Evolutionary conservation across 495 filamentous ascomycete species (phyloP).

Genomic region (Xylaria flabelliformis): DNA sequence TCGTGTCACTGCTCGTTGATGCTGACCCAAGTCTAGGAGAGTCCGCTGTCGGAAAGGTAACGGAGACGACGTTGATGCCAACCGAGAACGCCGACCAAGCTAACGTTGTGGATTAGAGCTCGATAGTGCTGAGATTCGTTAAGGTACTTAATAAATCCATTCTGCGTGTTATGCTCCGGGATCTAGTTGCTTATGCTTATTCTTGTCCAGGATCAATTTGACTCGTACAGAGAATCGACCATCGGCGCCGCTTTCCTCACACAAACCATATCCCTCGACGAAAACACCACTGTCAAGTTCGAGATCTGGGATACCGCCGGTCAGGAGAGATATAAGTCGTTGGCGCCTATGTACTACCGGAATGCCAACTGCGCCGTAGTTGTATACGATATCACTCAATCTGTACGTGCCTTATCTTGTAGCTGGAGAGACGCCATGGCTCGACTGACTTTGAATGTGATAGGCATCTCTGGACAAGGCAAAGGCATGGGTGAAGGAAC

Average conservation of each 20-base stretch:
- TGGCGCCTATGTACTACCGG: slow-evolving; percentile 99
- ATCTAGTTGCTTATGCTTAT: slow-evolving; percentile 20
- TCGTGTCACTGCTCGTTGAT: slow-evolving; percentile 35
- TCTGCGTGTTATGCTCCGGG: slow-evolving; percentile 3
- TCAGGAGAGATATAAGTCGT: slow-evolving; percentile 96
- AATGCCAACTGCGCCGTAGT: slow-evolving; percentile 99
- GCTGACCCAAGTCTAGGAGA: slow-evolving; percentile 71
- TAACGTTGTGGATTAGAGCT: slow-evolving; percentile 71
- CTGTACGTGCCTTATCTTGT: slow-evolving; percentile 63
- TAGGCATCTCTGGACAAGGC: slow-evolving; percentile 97
- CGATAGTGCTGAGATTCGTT: slow-evolving; percentile 95
- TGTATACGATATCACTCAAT: slow-evolving; percentile 98
- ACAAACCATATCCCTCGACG: slow-evolving; percentile 96
- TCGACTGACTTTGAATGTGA: slow-evolving; percentile 13
- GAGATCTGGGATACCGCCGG: slow-evolving; percentile 99
- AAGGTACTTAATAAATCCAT: slow-evolving; percentile 67
- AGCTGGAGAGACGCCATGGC: slow-evolving; percentile 20
- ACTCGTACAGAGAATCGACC: slow-evolving; percentile 98
- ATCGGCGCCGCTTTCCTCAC: slow-evolving; percentile 99
- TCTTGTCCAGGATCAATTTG: slow-evolving; percentile 88
- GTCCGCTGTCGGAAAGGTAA: slow-evolving; percentile 96
- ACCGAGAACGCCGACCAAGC: slow-evolving; percentile 30
- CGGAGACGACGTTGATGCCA: not conserved
- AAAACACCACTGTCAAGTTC: slow-evolving; percentile 98
- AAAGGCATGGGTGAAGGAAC: slow-evolving; percentile 99